A percentile compares a stretch with the other conserved stretches of the same genome.
phyloP scores from a whole-genome alignment of 169 alveolate genomes.

The Babesia ovata region DNA sequence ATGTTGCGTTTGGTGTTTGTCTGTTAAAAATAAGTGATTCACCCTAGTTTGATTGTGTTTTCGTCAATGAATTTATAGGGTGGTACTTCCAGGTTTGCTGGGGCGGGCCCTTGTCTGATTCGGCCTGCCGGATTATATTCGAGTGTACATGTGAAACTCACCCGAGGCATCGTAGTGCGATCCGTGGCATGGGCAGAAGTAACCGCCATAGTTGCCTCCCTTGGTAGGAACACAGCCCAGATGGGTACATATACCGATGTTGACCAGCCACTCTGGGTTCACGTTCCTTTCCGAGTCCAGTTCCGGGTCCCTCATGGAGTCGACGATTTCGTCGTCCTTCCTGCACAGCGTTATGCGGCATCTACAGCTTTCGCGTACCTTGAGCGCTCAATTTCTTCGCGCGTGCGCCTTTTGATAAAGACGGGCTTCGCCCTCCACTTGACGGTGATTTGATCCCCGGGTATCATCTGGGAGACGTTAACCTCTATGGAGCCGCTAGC shows the following conservation, averaged over 20 bases:
- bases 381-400: constrained; percentile 82
- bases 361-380: constrained; percentile 22
- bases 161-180: constrained; percentile 87
- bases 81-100: constrained; percentile 85
- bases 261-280: constrained; percentile 86
- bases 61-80: constrained; percentile 84
- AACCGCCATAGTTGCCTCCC: constrained; percentile 85
- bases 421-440: constrained; percentile 88
- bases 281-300: constrained; percentile 81
- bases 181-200: constrained; percentile 89
- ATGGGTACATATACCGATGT: constrained; percentile 85
- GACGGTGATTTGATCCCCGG: constrained; percentile 82
- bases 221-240: constrained; percentile 84
- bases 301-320: constrained; percentile 86
- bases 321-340: constrained; percentile 80
- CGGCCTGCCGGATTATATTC: constrained; percentile 65
- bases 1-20: too few relatives aligned
- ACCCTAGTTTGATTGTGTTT: constrained; percentile 82
- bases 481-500: constrained; percentile 86
- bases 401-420: constrained; percentile 82
- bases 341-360: constrained; percentile 9
- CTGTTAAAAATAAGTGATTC: background rate
- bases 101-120: constrained; percentile 87
- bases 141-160: background rate
- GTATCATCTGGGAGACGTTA: constrained; percentile 78